A percentile compares a stretch with the other conserved stretches of the same genome.
These are phyloP conservation scores for Aspergillus unguis DNA, from an alignment of 2,329 filamentous ascomycete genomes.

Conservation along the genomic window DNA sequence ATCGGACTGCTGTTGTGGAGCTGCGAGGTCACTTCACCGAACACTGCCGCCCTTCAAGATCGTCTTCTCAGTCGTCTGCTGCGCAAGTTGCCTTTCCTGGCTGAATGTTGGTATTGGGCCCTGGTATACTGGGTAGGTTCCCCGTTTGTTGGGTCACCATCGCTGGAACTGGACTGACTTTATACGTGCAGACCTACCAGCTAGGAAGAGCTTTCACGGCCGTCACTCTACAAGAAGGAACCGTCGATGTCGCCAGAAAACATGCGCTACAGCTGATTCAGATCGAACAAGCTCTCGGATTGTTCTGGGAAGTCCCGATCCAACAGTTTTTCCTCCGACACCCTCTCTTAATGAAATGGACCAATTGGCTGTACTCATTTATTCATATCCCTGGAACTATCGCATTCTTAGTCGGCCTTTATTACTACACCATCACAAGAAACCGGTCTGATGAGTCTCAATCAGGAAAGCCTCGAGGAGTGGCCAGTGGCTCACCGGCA, in stretches of 20 bases:
- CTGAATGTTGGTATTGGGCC: slow-evolving; percentile 75
- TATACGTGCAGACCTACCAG: slow-evolving; percentile 61
- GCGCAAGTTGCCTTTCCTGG: slow-evolving; percentile 66
- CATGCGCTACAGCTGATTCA: slow-evolving; percentile 67
- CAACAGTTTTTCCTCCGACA: slow-evolving; percentile 57
- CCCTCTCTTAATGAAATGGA: slow-evolving; percentile 61
- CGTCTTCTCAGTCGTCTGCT: slow-evolving; percentile 62
- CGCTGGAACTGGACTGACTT: slow-evolving; percentile 9
- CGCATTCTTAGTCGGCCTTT: slow-evolving; percentile 64
- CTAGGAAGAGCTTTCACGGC: slow-evolving; percentile 69
- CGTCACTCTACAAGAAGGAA: slow-evolving; percentile 64
- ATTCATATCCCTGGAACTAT: slow-evolving; percentile 77
- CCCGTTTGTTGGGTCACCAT: background rate
- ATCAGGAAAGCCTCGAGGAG: slow-evolving; percentile 35
- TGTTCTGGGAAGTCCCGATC: slow-evolving; percentile 64
- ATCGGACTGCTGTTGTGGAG: slow-evolving; percentile 47
- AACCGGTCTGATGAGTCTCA: slow-evolving; percentile 47
- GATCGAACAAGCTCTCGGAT: slow-evolving; percentile 61
- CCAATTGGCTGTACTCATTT: slow-evolving; percentile 71
- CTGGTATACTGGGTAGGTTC: slow-evolving; percentile 69
- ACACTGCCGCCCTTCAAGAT: slow-evolving; percentile 59
- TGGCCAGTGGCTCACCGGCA: slow-evolving; percentile 41
- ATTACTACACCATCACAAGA: slow-evolving; percentile 65
- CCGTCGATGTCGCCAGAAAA: slow-evolving; percentile 64
- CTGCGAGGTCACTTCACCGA: slow-evolving; percentile 55